Base-by-base conservation (phyloP, 306 rosid genomes). In the Cucumis cinereus region DNA sequence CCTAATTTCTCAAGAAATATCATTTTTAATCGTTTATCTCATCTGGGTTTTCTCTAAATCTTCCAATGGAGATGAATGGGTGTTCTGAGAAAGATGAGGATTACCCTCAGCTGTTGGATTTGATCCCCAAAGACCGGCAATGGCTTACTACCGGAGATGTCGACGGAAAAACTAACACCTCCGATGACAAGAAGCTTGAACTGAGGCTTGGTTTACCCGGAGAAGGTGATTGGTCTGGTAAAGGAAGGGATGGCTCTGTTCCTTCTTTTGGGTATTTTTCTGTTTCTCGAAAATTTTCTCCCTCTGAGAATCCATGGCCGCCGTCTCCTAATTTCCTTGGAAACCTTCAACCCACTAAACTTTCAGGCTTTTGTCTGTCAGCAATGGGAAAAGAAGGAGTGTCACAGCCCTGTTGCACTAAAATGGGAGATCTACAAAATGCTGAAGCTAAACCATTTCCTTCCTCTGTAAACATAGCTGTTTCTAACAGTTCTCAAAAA, bases 131-230 rank as follows among this genome's bases (percentile, higher is more conserved):
- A 50, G 81, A 84, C 66, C 82, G 84, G 40, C 89, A 84, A 74
- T 88, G 93, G 94, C 69, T 77, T 15, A n/a, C 54, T 82, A 85
- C n/a, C 68, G 81, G 77, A 62, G 76, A 60, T 60, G 81, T 72
- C 53, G 82, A 77, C 59, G 80, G 86, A 79, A 88, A 80, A 79
- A 74, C 68, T 38, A 80, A 81, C 55, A 77, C 49, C 74, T 86
- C 86, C 23, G 96, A 90, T 64, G 98, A 93, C 80, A 86, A 77
- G 47, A 85, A 84, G 49, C 74, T 94, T 23, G 97, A 94, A 88
- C 95, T 94, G 15, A 91, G 90, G 86, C 98, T 94, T 77, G 95
- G 90, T 68, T 96, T 93, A 24, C 99, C 99, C 2, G 90, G 97
- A 56, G 90, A 87, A 76, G 84, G 45, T 23, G 76, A 90, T 30